Evolutionary conservation across 2,329 filamentous ascomycete genomes (phyloP).

Genomic region (Neopestalotiopsis sp.): DNA sequence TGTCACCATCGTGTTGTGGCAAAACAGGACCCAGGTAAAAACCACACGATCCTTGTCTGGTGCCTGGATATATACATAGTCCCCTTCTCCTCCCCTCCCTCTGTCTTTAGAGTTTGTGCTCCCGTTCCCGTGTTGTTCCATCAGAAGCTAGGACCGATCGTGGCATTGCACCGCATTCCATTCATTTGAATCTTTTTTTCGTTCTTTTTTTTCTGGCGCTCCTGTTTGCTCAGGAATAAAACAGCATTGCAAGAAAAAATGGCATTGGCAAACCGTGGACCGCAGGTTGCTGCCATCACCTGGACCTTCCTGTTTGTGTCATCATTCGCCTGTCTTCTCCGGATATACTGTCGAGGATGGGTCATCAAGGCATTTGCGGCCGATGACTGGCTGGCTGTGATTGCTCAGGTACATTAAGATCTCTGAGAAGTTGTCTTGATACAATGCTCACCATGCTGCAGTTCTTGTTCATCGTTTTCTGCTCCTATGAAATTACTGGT

Average conservation of each 20-base stretch:
- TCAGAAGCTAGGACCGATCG: not conserved
- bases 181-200: not conserved
- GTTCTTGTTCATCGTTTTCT: constrained; percentile 32
- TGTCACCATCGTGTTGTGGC: not conserved
- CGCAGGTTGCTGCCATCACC: constrained; percentile 31
- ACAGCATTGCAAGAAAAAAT: not conserved
- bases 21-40: not conserved
- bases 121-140: not conserved
- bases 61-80: not conserved
- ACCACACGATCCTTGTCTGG: not conserved
- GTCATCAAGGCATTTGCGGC: constrained; percentile 37
- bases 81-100: not conserved
- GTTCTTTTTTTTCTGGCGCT: not conserved
- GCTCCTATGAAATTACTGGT: constrained; percentile 32
- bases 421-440: not conserved
- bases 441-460: constrained; percentile 9
- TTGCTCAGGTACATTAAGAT: constrained; percentile 32
- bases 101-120: not conserved
- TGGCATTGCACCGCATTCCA: not conserved
- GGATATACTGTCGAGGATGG: constrained; percentile 37
- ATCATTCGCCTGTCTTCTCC: constrained; percentile 34
- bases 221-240: not conserved
- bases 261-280: constrained; percentile 25
- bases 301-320: constrained; percentile 40
- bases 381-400: constrained; percentile 40